Base-by-base conservation (phyloP, 106 monocot species). In the Dioscorea zingiberensis region DNA sequence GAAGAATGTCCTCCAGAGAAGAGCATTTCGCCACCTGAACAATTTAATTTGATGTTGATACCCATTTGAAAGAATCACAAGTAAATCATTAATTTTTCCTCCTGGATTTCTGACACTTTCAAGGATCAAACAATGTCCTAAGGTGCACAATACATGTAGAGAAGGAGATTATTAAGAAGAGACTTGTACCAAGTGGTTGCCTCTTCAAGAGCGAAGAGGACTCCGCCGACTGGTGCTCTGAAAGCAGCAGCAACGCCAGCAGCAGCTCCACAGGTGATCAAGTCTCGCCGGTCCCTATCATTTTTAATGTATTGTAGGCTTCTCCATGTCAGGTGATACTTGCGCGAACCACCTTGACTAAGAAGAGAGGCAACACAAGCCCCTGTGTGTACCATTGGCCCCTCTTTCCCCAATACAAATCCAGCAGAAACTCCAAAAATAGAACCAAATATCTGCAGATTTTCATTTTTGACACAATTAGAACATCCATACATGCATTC, bases 171-270 rank as follows among this genome's bases (percentile, higher is more conserved):
- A n/a, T n/a, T n/a, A n/a, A n/a, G 22, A 25, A 15, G 3, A 24
- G 10, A 19, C 29, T 58, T 1, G 54, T 83, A 88, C 87, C 87
- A 88, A 24, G 87, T 78, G 54, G 87, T 75, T 54, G 72, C 87
- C 73, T 88, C 87, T 81, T 88, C 87, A 23, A 88, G 83, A 26
- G 87, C 83, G 63, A 87, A 87, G 28, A 87, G 87, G n/a, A 87
- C 87, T 9, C 87, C 87, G 15, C 87, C 87, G 24, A 87, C 80
- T 21, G 87, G 87, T 13, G 87, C 87, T 24, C 83, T 55, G 56
- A 87, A 87, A 61, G 87, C 87, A 51, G 87, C 80, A n/a, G 87
- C 83, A 9, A 87, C 87, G 18, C 87, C 87, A 21, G 87, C 87
- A 64, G 83, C 87, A 46, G 83, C 73, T 3, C 87, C 87, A 54